Evolutionary conservation across 2,329 filamentous ascomycete genomes (phyloP).

Genomic region (Calonectria montana): DNA sequence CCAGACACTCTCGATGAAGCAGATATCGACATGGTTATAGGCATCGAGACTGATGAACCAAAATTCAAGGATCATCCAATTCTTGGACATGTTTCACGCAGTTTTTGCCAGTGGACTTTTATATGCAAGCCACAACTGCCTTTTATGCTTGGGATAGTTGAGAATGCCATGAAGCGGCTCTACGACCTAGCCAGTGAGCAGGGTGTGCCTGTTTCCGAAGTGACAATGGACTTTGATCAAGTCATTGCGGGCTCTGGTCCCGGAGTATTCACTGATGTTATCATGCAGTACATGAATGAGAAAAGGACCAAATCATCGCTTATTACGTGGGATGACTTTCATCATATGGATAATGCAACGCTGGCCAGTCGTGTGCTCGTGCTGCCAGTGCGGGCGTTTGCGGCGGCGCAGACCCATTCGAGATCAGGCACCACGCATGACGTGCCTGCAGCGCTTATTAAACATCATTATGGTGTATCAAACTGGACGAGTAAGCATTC

Average conservation of each 20-base stretch:
- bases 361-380: not conserved
- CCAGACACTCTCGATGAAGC: not conserved
- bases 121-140: not conserved
- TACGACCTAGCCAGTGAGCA: not conserved
- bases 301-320: not conserved
- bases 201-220: not conserved
- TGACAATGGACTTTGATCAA: not conserved
- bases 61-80: not conserved
- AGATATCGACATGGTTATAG: not conserved
- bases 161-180: not conserved
- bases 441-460: not conserved
- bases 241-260: not conserved
- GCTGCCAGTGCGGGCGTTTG: not conserved
- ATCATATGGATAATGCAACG: not conserved
- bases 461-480: not conserved
- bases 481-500: conserved; percentile 1
- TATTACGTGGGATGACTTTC: not conserved
- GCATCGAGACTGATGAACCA: not conserved
- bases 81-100: not conserved
- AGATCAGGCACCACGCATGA: not conserved
- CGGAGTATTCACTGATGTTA: not conserved
- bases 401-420: not conserved
- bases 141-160: not conserved
- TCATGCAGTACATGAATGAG: not conserved
- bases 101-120: conserved; percentile 1